A percentile compares a stretch with the other conserved stretches of the same genome.
Evolutionary conservation across 1,139 yeast genomes (phyloP).

Genomic region (Yamadazyma epiphylla): DNA sequence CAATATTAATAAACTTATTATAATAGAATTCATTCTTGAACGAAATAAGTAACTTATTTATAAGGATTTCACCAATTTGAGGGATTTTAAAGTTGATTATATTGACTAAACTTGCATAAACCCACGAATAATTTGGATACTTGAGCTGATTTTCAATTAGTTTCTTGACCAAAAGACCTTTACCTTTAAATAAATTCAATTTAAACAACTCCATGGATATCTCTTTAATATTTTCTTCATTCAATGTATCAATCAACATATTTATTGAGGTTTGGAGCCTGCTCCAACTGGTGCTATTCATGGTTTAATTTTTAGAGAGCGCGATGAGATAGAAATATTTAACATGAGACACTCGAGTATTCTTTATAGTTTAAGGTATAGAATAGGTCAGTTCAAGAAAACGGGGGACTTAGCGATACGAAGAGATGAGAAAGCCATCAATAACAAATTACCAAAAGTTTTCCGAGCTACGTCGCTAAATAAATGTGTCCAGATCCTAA

Average conservation of each 20-base stretch:
- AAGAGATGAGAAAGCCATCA: neutral
- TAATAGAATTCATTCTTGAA: conserved; percentile 54
- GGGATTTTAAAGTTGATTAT: conserved; percentile 69
- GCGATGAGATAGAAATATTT: neutral
- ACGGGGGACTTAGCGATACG: neutral
- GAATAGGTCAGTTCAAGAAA: neutral
- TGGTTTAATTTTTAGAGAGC: neutral
- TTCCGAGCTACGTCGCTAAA: conserved; percentile 12
- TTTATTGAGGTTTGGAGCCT: conserved; percentile 44
- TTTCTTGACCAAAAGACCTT: conserved; percentile 55
- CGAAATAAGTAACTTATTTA: conserved; percentile 52
- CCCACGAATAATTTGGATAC: conserved; percentile 36
- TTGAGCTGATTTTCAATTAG: conserved; percentile 55
- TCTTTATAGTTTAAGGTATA: neutral
- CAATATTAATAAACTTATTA: conserved; percentile 39
- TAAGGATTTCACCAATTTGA: conserved; percentile 58
- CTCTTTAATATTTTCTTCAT: conserved; percentile 43
- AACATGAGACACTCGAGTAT: neutral
- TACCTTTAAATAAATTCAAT: conserved; percentile 54
- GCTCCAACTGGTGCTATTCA: conserved; percentile 33
- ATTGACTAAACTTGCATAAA: conserved; percentile 57
- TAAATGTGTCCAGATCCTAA: conserved; percentile 17
- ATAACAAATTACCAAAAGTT: neutral
- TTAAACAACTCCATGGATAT: conserved; percentile 48
- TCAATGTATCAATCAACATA: conserved; percentile 44